phyloP scores from a whole-genome alignment of 1,139 yeast genomes.

The Debaryomyces fabryi region DNA sequence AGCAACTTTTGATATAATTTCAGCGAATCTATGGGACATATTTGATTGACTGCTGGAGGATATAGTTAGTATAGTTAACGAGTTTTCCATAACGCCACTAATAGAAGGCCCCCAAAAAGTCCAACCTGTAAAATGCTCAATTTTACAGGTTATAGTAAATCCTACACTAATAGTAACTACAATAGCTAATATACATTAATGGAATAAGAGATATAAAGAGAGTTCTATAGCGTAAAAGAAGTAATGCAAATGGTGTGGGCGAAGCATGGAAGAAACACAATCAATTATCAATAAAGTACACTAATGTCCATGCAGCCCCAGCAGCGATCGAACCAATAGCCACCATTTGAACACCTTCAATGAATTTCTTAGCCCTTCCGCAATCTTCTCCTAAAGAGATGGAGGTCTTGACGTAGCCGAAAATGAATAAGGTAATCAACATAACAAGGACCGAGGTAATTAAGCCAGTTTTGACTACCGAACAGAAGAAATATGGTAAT shows the following conservation, averaged over 20 bases:
- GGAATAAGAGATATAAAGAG: neutral
- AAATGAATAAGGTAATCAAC: conserved; percentile 81
- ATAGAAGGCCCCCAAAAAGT: neutral
- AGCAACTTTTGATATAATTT: conserved; percentile 53
- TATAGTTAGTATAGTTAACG: neutral
- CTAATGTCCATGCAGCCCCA: conserved; percentile 94
- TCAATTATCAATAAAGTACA: conserved; percentile 64
- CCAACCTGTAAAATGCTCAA: conserved; percentile 1
- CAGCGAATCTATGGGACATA: conserved; percentile 45
- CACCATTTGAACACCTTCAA: conserved; percentile 90
- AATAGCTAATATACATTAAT: conserved; percentile 7
- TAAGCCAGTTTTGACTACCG: conserved; percentile 74
- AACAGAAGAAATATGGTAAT: conserved; percentile 76
- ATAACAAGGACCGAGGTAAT: conserved; percentile 75
- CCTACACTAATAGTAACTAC: neutral
- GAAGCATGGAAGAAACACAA: neutral
- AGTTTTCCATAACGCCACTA: conserved; percentile 7
- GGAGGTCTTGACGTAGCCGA: conserved; percentile 84
- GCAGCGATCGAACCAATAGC: conserved; percentile 94
- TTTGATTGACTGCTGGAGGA: neutral
- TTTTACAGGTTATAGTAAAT: conserved; percentile 6
- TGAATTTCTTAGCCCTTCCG: conserved; percentile 58
- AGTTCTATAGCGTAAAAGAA: conserved; percentile 2
- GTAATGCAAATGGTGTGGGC: conserved; percentile 1
- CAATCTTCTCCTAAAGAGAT: conserved; percentile 83